Evolutionary conservation across 2,329 filamentous ascomycete species (phyloP).

Genomic region (Colletotrichum sp.): DNA sequence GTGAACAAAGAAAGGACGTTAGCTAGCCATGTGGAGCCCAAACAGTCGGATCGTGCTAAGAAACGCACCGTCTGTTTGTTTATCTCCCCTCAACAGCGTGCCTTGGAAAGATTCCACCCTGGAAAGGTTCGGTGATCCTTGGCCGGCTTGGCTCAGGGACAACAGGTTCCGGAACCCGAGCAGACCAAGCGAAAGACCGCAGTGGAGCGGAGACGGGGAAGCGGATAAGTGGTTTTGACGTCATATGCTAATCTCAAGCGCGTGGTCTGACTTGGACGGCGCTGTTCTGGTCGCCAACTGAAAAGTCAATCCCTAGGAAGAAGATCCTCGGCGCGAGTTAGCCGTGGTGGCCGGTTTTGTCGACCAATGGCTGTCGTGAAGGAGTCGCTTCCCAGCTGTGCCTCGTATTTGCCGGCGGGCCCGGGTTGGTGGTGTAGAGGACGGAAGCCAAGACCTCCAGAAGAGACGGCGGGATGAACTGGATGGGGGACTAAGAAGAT

Average conservation of each 20-base stretch:
- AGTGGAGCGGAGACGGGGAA: background rate
- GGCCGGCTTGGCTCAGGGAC: background rate
- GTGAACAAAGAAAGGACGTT: background rate
- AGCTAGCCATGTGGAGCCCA: background rate
- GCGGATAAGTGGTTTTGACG: background rate
- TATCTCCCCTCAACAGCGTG: background rate
- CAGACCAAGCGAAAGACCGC: background rate
- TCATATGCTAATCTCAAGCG: background rate
- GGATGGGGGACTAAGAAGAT: background rate
- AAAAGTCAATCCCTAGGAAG: no score
- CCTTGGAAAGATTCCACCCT: rapidly evolving
- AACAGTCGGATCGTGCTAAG: background rate
- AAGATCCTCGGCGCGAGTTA: background rate
- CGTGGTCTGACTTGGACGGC: background rate
- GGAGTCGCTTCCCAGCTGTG: background rate
- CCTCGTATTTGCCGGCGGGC: background rate
- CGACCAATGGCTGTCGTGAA: background rate
- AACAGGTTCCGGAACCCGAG: background rate
- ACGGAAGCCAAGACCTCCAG: background rate
- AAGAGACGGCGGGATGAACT: background rate
- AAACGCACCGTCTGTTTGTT: background rate
- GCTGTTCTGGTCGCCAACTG: background rate
- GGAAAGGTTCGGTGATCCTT: background rate
- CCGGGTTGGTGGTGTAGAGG: background rate
- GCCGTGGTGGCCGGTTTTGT: background rate